These are phyloP conservation scores for Urtica urens DNA, from an alignment of 306 rosid genomes.

Conservation along the genomic window DNA sequence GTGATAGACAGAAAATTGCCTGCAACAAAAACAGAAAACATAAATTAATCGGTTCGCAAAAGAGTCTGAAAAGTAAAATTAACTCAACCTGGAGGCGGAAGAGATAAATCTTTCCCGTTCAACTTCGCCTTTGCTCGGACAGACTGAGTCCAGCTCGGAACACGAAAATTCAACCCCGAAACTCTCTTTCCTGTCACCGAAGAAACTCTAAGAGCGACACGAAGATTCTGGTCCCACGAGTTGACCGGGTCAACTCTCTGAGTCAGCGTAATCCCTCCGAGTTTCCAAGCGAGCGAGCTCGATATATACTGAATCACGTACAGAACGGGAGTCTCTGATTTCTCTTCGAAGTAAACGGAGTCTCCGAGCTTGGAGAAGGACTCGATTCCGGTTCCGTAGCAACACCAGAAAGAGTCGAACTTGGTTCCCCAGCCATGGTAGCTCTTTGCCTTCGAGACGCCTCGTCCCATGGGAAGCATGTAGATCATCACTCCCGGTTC, in stretches of 20 bases:
- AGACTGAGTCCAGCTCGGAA: conserved; percentile 58
- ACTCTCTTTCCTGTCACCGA: conserved; percentile 21
- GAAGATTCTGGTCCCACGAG: conserved; percentile 55
- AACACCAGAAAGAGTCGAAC: conserved; percentile 65
- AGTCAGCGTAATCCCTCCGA: conserved; percentile 35
- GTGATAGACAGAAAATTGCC: conserved; percentile 48
- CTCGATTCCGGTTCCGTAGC: conserved; percentile 94
- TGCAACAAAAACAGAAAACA: conserved; percentile 15
- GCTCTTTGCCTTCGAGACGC: conserved; percentile 55
- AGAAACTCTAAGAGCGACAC: conserved; percentile 39
- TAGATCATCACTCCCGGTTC: conserved; percentile 92
- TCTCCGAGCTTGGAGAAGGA: conserved; percentile 87
- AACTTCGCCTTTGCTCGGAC: conserved; percentile 35
- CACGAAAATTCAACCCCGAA: conserved; percentile 54
- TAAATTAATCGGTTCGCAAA: background rate
- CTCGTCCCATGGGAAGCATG: conserved; percentile 67
- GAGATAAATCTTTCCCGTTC: conserved; percentile 29
- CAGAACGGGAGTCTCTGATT: conserved; percentile 35
- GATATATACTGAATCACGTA: conserved; percentile 74
- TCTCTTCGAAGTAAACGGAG: conserved; percentile 85
- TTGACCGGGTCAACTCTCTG: conserved; percentile 44
- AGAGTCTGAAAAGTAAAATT: background rate
- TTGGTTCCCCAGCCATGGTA: conserved; percentile 63
- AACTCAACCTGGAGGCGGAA: conserved; percentile 47
- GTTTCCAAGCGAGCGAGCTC: conserved; percentile 64